Base-by-base conservation (phyloP, 352 stramenopile genomes). In the Phytophthora pinifolia region DNA sequence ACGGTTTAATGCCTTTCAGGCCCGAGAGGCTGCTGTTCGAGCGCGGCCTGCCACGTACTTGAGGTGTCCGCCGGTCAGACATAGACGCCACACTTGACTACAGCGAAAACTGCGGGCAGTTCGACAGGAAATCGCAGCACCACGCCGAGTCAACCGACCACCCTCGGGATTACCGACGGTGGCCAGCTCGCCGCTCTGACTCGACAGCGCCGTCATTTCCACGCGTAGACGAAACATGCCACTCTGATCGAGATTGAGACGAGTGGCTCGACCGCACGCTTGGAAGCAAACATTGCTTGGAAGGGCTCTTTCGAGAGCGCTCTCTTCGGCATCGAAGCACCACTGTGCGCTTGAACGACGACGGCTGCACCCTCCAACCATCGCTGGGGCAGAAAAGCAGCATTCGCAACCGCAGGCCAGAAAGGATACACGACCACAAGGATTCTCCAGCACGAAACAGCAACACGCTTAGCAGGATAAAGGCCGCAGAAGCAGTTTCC, bases 61-160 rank as follows among this genome's bases (percentile, higher is more conserved):
- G 38, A 22, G 22, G 22, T 6, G 22, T 27, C 38, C 10, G 20
- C 20, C 9, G 22, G 37, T 20, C 13, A 58, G 25, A 57, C 46
- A 63, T 58, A 63, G 34, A 63, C 32, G 38, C 54, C 46, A 15
- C 36, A 29, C 10, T 17, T 45, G 35, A 56, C 54, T 49, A 56
- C 45, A 44, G 45, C 31, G 32, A 25, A 25, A 25, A 45, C 14
- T 18, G 12, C n/a, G 50, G 12, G 15, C 30, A 44, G 29, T 61
- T 61, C 44, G 53, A 61, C 35, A 62, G 54, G 45, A 38, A 25
- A 57, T 4, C 54, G 35, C 38, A 51, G 46, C 31, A 57, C 46
- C 20, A 6, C 12, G 14, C 15, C 18, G 10, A 27, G 22, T 18
- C 15, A 37, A 38, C 32, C 22, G 22, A n/a, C 20, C 33, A 29